Evolutionary conservation across 2,329 filamentous ascomycete species (phyloP).

Genomic region (Elsinoe australis): DNA sequence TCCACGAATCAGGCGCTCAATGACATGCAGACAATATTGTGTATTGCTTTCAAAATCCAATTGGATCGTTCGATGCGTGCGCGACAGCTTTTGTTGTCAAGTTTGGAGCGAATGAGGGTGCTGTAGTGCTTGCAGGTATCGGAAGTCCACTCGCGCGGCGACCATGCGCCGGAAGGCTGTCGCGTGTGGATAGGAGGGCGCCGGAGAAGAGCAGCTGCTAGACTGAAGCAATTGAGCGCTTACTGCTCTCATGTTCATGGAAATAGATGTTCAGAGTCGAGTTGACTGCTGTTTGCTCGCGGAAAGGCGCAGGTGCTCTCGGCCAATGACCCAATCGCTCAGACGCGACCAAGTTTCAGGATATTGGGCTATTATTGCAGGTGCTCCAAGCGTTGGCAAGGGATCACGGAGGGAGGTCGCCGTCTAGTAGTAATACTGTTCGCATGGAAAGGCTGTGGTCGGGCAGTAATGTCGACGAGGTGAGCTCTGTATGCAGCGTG

Average conservation of each 20-base stretch:
- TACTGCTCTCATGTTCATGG: conserved; percentile 10
- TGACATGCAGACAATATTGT: conserved; percentile 3
- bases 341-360: conserved; percentile 15
- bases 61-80: conserved; percentile 1
- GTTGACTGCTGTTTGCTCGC: not conserved
- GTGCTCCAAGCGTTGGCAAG: conserved; percentile 6
- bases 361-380: conserved; percentile 11
- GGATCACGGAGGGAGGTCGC: not conserved
- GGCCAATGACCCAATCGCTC: conserved; percentile 8
- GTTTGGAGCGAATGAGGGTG: conserved; percentile 2
- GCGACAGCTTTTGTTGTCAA: not conserved
- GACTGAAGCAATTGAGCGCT: conserved; percentile 11
- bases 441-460: not conserved
- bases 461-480: conserved; percentile 5
- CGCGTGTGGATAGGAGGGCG: not conserved
- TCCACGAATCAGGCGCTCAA: conserved; percentile 8
- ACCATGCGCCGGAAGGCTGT: conserved; percentile 5
- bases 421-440: not conserved
- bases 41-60: not conserved
- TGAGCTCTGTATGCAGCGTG: conserved; percentile 1
- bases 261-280: not conserved
- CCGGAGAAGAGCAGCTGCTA: conserved; percentile 1
- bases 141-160: not conserved
- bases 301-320: conserved; percentile 1
- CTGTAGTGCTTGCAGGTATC: not conserved